Conservation (phyloP, 352 stramenopile species). For the Globisporangium nagaii region DNA sequence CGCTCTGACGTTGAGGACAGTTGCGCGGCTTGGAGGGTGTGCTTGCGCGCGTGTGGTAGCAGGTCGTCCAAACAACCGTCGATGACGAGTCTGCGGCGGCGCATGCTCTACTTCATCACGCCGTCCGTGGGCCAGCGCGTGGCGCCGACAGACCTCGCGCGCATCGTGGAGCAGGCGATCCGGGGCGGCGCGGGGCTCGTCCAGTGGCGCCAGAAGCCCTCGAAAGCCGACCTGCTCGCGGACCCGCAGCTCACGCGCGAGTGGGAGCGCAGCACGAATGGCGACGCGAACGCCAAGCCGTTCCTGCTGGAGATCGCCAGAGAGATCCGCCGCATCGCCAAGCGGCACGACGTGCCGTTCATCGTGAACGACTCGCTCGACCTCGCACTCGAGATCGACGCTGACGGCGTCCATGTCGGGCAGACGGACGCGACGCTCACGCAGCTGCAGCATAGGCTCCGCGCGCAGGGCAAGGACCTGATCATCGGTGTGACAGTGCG, state of each 20-base stretch:
- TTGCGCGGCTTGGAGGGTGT: neutral
- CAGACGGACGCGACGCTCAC: slow-evolving; percentile 29
- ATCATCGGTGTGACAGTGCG: slow-evolving; percentile 53
- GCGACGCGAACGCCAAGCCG: neutral
- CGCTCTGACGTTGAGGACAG: too few species aligned
- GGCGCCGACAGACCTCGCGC: slow-evolving; percentile 17
- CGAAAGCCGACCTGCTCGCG: slow-evolving; percentile 18
- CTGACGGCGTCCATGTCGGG: slow-evolving; percentile 50
- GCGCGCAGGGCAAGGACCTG: slow-evolving; percentile 21
- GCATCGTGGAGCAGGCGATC: slow-evolving; percentile 38
- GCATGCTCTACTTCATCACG: slow-evolving; percentile 61
- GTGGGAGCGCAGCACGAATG: slow-evolving; percentile 14
- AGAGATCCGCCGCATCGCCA: slow-evolving; percentile 32
- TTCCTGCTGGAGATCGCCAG: slow-evolving; percentile 33
- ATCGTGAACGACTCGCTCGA: slow-evolving; percentile 56
- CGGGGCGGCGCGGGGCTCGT: slow-evolving; percentile 36
- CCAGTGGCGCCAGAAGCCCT: slow-evolving; percentile 53
- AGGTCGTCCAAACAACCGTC: neutral
- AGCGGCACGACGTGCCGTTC: slow-evolving; percentile 30
- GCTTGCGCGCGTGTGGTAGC: neutral
- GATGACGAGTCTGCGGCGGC: slow-evolving; percentile 3
- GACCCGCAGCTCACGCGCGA: slow-evolving; percentile 17
- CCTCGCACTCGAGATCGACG: slow-evolving; percentile 35
- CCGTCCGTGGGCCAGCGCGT: slow-evolving; percentile 28
- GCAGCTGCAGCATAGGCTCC: slow-evolving; percentile 13